Percentiles rank a stretch among this genome's conserved stretches.
phyloP scores from a whole-genome alignment of 805 yeast species.

The Starmerella stellata region DNA sequence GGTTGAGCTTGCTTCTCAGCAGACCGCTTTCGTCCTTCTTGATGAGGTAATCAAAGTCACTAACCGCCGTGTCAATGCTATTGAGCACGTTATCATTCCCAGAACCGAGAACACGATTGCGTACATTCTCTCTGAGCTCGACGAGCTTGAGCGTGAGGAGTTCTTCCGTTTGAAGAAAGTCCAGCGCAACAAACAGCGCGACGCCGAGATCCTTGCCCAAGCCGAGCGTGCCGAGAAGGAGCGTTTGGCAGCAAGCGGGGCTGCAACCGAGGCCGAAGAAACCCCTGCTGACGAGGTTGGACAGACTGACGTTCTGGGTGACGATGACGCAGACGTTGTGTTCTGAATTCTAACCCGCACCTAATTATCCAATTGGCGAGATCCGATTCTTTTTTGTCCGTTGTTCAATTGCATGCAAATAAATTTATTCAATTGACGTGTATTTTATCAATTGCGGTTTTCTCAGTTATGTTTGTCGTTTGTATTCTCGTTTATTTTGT shows the following conservation, averaged over 20 bases:
- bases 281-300: constrained; percentile 25
- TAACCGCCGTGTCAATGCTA: constrained; percentile 94
- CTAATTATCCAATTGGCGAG: no score
- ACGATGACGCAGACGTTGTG: constrained; percentile 16
- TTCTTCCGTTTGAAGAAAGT: constrained; percentile 92
- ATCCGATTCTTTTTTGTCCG: no score
- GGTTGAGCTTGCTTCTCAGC: constrained; percentile 87
- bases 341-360: no score
- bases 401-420: no score
- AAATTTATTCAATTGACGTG: not conserved
- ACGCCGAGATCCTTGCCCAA: constrained; percentile 21
- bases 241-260: constrained; percentile 17
- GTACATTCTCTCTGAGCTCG: constrained; percentile 86
- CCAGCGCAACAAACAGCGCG: constrained; percentile 80
- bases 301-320: constrained; percentile 2
- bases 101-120: constrained; percentile 89
- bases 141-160: constrained; percentile 95
- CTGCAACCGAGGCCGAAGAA: constrained; percentile 17
- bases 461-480: not conserved
- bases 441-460: not conserved
- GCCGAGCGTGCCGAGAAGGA: constrained; percentile 6
- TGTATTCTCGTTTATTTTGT: not conserved
- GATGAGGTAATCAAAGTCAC: constrained; percentile 97
- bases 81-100: constrained; percentile 94
- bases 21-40: constrained; percentile 86